Base-by-base conservation (phyloP, 2,329 filamentous ascomycete species). In the Thermoascus crustaceus region DNA sequence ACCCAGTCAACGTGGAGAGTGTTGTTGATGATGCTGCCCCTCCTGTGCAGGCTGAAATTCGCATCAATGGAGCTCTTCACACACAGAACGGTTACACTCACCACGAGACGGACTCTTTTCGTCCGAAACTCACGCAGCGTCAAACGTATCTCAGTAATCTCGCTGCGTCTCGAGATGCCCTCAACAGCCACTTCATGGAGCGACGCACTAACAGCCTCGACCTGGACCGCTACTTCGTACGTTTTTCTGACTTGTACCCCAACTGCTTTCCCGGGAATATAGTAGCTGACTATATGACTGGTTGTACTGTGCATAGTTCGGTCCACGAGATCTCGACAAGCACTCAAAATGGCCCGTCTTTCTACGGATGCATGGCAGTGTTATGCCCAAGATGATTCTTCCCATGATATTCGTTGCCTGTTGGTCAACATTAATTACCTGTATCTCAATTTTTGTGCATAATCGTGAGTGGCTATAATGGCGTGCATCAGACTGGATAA, bases 281-380 rank as follows among this genome's bases (percentile, higher is more conserved):
- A 18, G 20, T 9, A 29, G 33, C 34, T 44, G 23, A 42, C 27
- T 22, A 24, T 10, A 30, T 25, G 16, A 26, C 32, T 17, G 5
- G 5, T 39, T 24, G 8, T 44, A 53, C 48, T 52, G 49, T 38
- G 35, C 30, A 7, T 26, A 49, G 37, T 34, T 39, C 19, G 62
- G 54, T 11, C 83, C 83, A 32, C 73, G 80, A 41, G 77, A 86
- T 54, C 73, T 85, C 44, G 69, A 76, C 39, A 75, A 75, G 50
- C 82, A 87, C 58, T 85, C 81, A 13, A 86, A 84, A 68, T 80
- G 81, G 71, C 83, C 83, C 11, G 73, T 78, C 43, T 82, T 86
- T 54, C 62, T 88, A 55, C 80, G 81, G 39, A 71, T 88, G 63
- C 82, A 85, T 55, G 83, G 83, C 48, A 83, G 78, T 43, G 78